phyloP scores from a whole-genome alignment of 306 rosid species.

The Quercus bicolor region DNA sequence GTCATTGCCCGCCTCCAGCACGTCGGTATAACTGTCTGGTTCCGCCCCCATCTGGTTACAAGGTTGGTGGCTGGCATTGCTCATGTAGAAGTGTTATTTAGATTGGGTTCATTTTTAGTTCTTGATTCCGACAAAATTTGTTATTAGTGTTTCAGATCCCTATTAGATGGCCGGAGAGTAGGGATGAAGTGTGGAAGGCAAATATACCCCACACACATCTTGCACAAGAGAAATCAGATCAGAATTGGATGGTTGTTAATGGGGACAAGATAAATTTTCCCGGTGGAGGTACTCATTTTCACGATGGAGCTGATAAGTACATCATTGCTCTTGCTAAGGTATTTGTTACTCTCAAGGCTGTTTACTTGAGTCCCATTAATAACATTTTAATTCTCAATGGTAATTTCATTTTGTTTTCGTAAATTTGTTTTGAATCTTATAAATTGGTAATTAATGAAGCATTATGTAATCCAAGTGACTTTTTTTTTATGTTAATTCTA shows the following conservation, averaged over 20 bases:
- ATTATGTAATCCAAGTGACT: background rate
- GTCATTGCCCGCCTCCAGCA: conserved; percentile 54
- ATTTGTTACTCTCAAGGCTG: conserved; percentile 1
- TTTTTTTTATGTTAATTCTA: background rate
- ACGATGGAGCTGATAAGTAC: conserved; percentile 60
- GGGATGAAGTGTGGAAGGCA: conserved; percentile 75
- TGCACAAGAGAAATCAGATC: conserved; percentile 61
- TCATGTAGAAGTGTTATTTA: background rate
- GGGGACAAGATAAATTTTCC: conserved; percentile 69
- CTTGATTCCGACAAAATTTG: conserved; percentile 25
- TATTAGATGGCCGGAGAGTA: conserved; percentile 58
- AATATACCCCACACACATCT: conserved; percentile 65
- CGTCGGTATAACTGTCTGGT: conserved; percentile 55
- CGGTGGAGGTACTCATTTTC: conserved; percentile 69
- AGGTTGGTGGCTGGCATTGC: conserved; percentile 30
- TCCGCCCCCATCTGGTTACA: conserved; percentile 55
- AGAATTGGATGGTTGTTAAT: conserved; percentile 69
- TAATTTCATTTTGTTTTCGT: background rate
- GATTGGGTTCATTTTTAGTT: conserved; percentile 15
- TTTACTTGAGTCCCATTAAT: background rate
- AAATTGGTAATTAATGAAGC: background rate
- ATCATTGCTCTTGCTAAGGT: conserved; percentile 52
- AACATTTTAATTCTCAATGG: too few relatives aligned
- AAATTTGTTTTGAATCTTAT: background rate
- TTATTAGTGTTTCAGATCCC: conserved; percentile 51